phyloP scores from a whole-genome alignment of 164 flowering plant genomes.

The Cinnamomum micranthum region DNA sequence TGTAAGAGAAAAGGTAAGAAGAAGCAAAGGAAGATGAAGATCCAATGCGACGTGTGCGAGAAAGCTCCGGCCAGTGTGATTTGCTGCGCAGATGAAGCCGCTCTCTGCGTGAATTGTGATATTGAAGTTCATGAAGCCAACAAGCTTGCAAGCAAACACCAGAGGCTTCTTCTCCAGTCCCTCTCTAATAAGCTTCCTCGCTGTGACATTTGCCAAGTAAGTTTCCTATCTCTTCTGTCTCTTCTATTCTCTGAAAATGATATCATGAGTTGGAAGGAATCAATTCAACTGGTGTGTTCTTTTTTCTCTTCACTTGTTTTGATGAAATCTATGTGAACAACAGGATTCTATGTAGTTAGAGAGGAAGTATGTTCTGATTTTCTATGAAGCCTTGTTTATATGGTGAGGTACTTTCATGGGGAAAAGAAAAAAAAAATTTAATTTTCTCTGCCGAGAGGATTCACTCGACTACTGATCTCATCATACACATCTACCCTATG shows the following conservation, averaged over 20 bases:
- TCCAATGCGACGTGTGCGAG: constrained; percentile 98
- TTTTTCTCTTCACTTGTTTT: too few species aligned
- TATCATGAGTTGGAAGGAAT: too few species aligned
- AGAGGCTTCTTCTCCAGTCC: constrained; percentile 74
- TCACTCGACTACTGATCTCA: too few species aligned
- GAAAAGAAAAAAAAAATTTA: too few species aligned
- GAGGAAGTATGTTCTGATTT: too few species aligned
- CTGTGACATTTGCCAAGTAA: constrained; percentile 92
- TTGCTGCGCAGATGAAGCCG: constrained; percentile 98
- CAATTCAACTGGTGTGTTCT: too few species aligned
- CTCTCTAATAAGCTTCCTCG: constrained; percentile 79
- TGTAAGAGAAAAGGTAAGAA: background rate
- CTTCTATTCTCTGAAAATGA: background rate
- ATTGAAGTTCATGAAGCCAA: constrained; percentile 90
- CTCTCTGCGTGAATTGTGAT: constrained; percentile 82
- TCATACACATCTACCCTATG: too few species aligned
- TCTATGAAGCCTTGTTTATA: too few species aligned
- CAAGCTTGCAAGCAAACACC: constrained; percentile 98
- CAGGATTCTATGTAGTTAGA: too few species aligned
- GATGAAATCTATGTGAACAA: too few species aligned
- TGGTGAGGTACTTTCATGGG: too few species aligned
- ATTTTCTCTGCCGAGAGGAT: too few species aligned
- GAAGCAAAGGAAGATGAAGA: constrained; percentile 54
- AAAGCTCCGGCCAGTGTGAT: constrained; percentile 86
- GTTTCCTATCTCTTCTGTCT: background rate